These are phyloP conservation scores for Zygotorulaspora florentina DNA, from an alignment of 805 yeast species.

Conservation along the genomic window DNA sequence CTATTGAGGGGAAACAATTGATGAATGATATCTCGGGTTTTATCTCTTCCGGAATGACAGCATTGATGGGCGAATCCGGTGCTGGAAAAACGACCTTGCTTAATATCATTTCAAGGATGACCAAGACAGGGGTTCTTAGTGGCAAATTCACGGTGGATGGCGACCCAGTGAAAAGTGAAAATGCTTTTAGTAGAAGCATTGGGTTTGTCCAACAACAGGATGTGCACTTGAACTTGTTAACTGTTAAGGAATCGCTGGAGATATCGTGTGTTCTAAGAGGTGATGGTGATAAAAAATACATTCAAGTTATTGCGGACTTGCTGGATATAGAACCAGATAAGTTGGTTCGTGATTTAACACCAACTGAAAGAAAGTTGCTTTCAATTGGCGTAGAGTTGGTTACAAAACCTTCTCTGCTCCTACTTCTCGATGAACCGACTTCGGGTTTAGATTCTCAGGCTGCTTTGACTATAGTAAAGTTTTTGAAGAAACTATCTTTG, in stretches of 20 bases:
- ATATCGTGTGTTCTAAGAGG: conserved; percentile 51
- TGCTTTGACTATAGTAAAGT: conserved; percentile 54
- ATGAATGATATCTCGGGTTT: conserved; percentile 54
- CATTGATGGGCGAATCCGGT: conserved; percentile 64
- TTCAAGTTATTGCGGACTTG: conserved; percentile 36
- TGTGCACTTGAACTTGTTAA: conserved; percentile 46
- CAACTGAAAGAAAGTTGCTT: conserved; percentile 51
- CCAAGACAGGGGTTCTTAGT: conserved; percentile 51
- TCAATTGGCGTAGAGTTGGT: conserved; percentile 55
- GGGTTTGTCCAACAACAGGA: conserved; percentile 63
- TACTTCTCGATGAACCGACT: conserved; percentile 59
- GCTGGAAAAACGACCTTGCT: conserved; percentile 62
- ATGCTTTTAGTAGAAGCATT: conserved; percentile 49
- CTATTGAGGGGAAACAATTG: conserved; percentile 38
- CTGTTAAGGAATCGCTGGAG: conserved; percentile 51
- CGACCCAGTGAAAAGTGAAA: conserved; percentile 37
- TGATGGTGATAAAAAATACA: conserved; percentile 26
- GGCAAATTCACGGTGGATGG: conserved; percentile 60
- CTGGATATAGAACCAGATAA: conserved; percentile 41
- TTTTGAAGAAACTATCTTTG: conserved; percentile 45
- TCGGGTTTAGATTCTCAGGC: conserved; percentile 58
- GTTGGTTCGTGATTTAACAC: conserved; percentile 52
- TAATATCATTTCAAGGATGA: conserved; percentile 50
- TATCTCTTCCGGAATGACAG: conserved; percentile 63
- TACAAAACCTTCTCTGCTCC: conserved; percentile 49